A percentile compares a stretch with the other conserved stretches of the same genome.
Evolutionary conservation across 2,329 filamentous ascomycete genomes (phyloP).

Genomic region (Paecilomyces sp.): DNA sequence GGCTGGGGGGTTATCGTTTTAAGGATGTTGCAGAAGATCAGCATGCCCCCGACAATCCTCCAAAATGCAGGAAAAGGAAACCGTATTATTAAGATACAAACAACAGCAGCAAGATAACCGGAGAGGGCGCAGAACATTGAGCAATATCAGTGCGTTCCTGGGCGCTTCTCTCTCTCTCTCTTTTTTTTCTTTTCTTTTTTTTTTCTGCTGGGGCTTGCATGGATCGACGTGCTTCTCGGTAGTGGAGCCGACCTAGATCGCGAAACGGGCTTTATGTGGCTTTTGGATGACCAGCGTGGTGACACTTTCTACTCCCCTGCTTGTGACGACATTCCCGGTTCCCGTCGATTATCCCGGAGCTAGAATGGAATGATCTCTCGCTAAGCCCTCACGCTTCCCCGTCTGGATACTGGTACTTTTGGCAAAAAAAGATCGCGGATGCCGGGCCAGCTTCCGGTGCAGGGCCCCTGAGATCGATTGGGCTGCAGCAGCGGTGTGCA

Average conservation of each 20-base stretch:
- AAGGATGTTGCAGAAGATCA: not conserved
- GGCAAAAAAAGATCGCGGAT: not conserved
- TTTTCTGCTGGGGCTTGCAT: not conserved
- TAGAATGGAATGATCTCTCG: not conserved
- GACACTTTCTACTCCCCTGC: not conserved
- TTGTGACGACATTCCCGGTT: not conserved
- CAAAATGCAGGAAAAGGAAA: not conserved
- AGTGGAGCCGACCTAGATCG: not conserved
- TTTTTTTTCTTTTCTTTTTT: not conserved
- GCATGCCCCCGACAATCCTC: not conserved
- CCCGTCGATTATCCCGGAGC: not conserved
- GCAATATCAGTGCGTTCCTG: not conserved
- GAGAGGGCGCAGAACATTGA: not conserved
- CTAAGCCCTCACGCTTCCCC: not conserved
- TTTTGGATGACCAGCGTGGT: not conserved
- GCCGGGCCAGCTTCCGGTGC: not conserved
- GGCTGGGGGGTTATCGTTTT: not conserved
- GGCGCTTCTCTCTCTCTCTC: not conserved
- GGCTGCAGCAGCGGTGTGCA: not conserved
- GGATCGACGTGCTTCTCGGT: not conserved
- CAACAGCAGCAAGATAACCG: not conserved
- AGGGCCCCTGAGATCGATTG: not conserved
- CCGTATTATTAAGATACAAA: not conserved
- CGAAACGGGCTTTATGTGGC: not conserved
- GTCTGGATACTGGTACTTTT: not conserved